Percentiles rank a stretch among this genome's conserved stretches.
Evolutionary conservation across 1,284 basidiomycete species (phyloP).

Genomic region (Trichosporon asahii): DNA sequence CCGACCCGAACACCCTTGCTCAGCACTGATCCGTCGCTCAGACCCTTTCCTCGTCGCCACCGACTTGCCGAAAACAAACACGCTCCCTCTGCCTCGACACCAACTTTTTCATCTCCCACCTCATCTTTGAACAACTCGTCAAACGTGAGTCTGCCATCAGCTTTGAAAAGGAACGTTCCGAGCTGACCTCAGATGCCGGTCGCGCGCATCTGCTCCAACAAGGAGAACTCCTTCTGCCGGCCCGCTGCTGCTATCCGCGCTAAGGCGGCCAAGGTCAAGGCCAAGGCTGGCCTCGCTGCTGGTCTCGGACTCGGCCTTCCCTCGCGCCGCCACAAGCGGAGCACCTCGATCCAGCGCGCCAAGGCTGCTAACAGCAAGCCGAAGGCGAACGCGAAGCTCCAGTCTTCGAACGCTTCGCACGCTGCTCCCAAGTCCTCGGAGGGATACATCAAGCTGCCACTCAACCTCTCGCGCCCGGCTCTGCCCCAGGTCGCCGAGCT

Average conservation of each 20-base stretch:
- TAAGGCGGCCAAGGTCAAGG: background rate
- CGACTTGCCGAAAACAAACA: background rate
- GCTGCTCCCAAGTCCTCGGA: no score
- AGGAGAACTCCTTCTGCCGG: conserved; percentile 26
- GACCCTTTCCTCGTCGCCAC: background rate
- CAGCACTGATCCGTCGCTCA: background rate
- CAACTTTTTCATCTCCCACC: background rate
- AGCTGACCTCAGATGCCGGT: conserved; percentile 5
- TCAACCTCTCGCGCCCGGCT: conserved; percentile 7
- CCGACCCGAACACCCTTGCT: background rate
- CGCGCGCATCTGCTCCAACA: conserved; percentile 28
- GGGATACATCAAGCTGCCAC: conserved; percentile 9
- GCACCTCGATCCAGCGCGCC: conserved; percentile 24
- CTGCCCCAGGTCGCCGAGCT: conserved; percentile 12
- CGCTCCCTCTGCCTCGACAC: background rate
- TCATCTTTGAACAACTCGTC: background rate
- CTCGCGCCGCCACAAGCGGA: conserved; percentile 18
- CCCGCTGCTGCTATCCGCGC: conserved; percentile 16
- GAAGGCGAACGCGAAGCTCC: background rate
- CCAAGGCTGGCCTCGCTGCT: conserved; percentile 3
- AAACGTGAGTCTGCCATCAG: background rate
- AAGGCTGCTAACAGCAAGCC: conserved; percentile 21
- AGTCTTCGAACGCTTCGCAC: background rate
- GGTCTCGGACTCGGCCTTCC: background rate
- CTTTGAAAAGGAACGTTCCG: background rate